These are phyloP conservation scores for Sequoia sempervirens DNA, from an alignment of 75 land plant species.

Conservation along the genomic window DNA sequence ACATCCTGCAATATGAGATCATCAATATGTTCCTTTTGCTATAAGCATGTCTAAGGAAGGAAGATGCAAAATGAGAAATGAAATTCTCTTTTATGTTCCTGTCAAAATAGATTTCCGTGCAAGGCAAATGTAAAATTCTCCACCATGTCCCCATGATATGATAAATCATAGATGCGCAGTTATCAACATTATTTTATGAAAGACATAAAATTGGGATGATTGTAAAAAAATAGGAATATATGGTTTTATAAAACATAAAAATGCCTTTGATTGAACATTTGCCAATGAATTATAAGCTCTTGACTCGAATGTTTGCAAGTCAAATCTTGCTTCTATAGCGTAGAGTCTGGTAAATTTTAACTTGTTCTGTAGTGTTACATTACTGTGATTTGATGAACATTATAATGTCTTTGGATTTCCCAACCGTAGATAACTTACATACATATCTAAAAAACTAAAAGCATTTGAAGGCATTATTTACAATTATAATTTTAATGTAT, in stretches of 20 bases:
- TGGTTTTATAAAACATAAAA: not conserved
- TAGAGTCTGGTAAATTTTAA: not conserved
- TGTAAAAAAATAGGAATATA: not conserved
- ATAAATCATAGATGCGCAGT: not conserved
- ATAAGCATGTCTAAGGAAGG: conserved; percentile 1
- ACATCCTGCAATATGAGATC: not conserved
- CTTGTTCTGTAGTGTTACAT: not conserved
- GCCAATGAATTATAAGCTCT: too few species aligned
- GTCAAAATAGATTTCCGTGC: not conserved
- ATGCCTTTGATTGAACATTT: not conserved
- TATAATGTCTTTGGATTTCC: not conserved
- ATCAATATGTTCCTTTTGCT: not conserved
- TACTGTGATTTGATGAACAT: not conserved
- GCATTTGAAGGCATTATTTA: too few species aligned
- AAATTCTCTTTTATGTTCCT: not conserved
- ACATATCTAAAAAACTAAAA: not conserved
- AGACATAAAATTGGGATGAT: not conserved
- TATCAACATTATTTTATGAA: not conserved
- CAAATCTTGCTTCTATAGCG: not conserved
- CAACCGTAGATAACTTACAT: not conserved
- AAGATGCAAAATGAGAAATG: not conserved
- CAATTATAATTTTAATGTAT: too few species aligned
- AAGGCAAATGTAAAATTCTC: not conserved
- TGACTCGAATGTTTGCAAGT: too few species aligned
- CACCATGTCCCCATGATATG: not conserved